Evolutionary conservation across 2,329 filamentous ascomycete genomes (phyloP).

Genomic region (Phaeosphaeriaceae sp.): DNA sequence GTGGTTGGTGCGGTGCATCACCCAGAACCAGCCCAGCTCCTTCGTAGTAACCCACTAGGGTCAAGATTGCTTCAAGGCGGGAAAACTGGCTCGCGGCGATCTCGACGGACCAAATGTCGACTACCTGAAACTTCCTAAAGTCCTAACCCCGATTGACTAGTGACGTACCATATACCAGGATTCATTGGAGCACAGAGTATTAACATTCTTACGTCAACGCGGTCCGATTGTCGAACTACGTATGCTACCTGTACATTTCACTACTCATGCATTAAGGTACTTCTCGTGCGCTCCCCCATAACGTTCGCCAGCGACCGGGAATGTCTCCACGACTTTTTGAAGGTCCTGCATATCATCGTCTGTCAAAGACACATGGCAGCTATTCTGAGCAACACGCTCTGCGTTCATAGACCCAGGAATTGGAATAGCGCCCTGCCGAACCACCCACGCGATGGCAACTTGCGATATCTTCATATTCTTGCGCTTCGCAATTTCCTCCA

Average conservation of each 20-base stretch:
- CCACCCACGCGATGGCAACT: constrained; percentile 69
- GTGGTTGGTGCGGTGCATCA: no score
- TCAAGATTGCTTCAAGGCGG: no score
- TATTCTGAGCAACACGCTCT: constrained; percentile 64
- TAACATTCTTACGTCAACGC: no score
- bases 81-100: no score
- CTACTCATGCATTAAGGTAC: constrained; percentile 11
- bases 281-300: constrained; percentile 18
- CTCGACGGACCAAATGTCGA: no score
- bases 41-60: no score
- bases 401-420: constrained; percentile 68
- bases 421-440: constrained; percentile 63
- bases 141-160: no score
- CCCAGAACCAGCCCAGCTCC: no score
- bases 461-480: constrained; percentile 66
- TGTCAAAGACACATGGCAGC: constrained; percentile 28
- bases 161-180: not conserved
- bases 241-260: not conserved
- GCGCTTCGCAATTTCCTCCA: constrained; percentile 64
- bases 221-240: no score
- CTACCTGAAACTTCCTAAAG: no score
- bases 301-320: constrained; percentile 12
- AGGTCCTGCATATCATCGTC: not conserved
- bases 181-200: not conserved
- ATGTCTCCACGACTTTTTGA: not conserved